A percentile compares a stretch with the other conserved stretches of the same genome.
Evolutionary conservation across 2,329 filamentous ascomycete genomes (phyloP).

Genomic region (Diatrype stigma): DNA sequence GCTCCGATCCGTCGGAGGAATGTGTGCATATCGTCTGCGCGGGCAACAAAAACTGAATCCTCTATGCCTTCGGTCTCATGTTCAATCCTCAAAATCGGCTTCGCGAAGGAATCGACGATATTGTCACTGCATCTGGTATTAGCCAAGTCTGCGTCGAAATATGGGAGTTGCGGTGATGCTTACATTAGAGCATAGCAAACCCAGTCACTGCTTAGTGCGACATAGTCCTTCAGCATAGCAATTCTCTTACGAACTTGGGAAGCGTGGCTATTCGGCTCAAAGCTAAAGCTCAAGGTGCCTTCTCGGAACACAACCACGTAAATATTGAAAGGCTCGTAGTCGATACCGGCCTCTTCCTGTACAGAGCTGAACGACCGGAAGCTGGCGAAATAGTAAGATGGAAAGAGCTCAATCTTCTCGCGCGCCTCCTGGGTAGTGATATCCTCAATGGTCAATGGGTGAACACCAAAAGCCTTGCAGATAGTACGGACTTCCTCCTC

Average conservation of each 20-base stretch:
- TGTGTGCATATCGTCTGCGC: slow-evolving; percentile 80
- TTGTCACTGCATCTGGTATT: slow-evolving; percentile 62
- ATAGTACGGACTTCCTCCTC: slow-evolving; percentile 84
- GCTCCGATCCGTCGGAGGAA: slow-evolving; percentile 87
- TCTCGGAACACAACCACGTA: slow-evolving; percentile 97
- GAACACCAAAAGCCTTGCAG: slow-evolving; percentile 91
- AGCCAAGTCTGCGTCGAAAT: slow-evolving; percentile 10
- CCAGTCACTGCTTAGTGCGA: slow-evolving; percentile 94
- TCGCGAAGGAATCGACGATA: slow-evolving; percentile 93
- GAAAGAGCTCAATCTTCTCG: slow-evolving; percentile 97
- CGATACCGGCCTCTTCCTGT: slow-evolving; percentile 72
- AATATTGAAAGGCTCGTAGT: slow-evolving; percentile 91
- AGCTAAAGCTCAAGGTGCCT: slow-evolving; percentile 92
- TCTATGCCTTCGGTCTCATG: slow-evolving; percentile 88
- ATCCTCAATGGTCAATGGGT: slow-evolving; percentile 93
- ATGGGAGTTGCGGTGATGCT: slow-evolving; percentile 26
- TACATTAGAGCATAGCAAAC: slow-evolving; percentile 97
- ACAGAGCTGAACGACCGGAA: slow-evolving; percentile 88
- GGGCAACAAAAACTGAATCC: slow-evolving; percentile 89
- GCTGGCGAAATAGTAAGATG: slow-evolving; percentile 96
- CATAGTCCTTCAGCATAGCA: slow-evolving; percentile 87
- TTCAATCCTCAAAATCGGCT: slow-evolving; percentile 83
- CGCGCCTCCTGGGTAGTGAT: slow-evolving; percentile 92
- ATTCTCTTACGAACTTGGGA: slow-evolving; percentile 88
- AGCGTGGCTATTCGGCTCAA: slow-evolving; percentile 81